Evolutionary conservation across 108 stramenopile species (phyloP).

Genomic region (Schizochytrium sp.): DNA sequence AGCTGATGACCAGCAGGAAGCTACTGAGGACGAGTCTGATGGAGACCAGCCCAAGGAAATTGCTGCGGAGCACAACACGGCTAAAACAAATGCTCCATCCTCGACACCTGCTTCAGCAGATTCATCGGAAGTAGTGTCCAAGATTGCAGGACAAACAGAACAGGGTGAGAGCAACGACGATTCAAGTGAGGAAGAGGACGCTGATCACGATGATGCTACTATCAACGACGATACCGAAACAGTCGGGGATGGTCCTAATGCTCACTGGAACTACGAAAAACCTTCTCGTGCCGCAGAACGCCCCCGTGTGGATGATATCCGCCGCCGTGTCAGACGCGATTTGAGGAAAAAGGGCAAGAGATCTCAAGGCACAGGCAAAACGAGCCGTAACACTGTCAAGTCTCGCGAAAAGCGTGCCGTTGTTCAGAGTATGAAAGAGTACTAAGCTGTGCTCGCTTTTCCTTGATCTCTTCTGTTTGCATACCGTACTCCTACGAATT

Average conservation of each 20-base stretch:
- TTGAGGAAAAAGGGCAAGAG: background rate
- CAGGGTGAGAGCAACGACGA: background rate
- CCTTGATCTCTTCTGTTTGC: background rate
- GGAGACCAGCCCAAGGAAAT: background rate
- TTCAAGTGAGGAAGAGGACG: background rate
- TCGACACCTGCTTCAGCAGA: no score
- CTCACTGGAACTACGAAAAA: background rate
- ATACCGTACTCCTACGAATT: background rate
- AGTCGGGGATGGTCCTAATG: slow-evolving; percentile 36
- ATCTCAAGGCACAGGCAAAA: background rate
- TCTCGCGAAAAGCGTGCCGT: slow-evolving; percentile 23
- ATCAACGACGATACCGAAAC: background rate
- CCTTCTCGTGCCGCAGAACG: background rate
- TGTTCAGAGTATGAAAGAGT: background rate
- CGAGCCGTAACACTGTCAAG: slow-evolving; percentile 9
- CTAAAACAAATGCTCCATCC: no score
- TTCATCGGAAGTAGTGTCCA: background rate
- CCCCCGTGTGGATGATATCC: slow-evolving; percentile 30
- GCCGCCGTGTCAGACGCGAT: slow-evolving; percentile 11
- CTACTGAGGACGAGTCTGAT: background rate
- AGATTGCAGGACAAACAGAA: background rate
- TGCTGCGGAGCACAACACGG: background rate
- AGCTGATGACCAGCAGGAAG: background rate
- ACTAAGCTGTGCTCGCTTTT: background rate
- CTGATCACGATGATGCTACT: slow-evolving; percentile 25